Conservation (phyloP, 148 eudicot genomes). For the Mesembryanthemum crystallinum region DNA sequence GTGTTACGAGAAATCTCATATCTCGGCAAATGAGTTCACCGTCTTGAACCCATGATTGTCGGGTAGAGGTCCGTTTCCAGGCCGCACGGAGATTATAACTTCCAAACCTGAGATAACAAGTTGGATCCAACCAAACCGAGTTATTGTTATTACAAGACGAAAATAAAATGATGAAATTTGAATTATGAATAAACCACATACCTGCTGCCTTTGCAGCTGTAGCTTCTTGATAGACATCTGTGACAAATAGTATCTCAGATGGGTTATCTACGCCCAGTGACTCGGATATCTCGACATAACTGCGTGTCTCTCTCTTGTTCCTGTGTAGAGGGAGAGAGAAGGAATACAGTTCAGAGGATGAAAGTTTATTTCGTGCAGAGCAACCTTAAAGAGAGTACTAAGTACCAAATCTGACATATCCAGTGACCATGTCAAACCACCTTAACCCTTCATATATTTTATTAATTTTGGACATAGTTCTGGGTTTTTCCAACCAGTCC, state of each 20-base stretch:
- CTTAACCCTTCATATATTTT: too few species aligned
- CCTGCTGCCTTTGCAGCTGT: slow-evolving; percentile 92
- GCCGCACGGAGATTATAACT: slow-evolving; percentile 71
- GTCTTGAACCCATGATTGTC: slow-evolving; percentile 83
- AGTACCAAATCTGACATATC: background rate
- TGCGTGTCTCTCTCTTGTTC: slow-evolving; percentile 78
- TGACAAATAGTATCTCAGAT: slow-evolving; percentile 69
- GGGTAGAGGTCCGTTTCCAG: slow-evolving; percentile 85
- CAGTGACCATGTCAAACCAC: too few species aligned
- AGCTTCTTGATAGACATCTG: slow-evolving; percentile 90
- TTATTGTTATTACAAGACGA: background rate
- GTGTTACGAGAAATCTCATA: slow-evolving; percentile 41
- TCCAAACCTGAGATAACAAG: slow-evolving; percentile 61
- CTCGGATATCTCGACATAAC: slow-evolving; percentile 67
- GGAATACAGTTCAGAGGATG: too few species aligned
- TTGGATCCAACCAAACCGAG: background rate
- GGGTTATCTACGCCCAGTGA: slow-evolving; percentile 79
- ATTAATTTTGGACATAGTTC: too few species aligned
- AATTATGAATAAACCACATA: slow-evolving; percentile 26
- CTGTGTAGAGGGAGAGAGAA: slow-evolving; percentile 34
- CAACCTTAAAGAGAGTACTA: background rate
- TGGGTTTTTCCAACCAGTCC: too few species aligned
- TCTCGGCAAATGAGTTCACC: slow-evolving; percentile 62
- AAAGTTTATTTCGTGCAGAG: background rate
- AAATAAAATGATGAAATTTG: background rate